Conservation (phyloP, 768 basidiomycete genomes). For the Phlebiopsis flavidoalba region DNA sequence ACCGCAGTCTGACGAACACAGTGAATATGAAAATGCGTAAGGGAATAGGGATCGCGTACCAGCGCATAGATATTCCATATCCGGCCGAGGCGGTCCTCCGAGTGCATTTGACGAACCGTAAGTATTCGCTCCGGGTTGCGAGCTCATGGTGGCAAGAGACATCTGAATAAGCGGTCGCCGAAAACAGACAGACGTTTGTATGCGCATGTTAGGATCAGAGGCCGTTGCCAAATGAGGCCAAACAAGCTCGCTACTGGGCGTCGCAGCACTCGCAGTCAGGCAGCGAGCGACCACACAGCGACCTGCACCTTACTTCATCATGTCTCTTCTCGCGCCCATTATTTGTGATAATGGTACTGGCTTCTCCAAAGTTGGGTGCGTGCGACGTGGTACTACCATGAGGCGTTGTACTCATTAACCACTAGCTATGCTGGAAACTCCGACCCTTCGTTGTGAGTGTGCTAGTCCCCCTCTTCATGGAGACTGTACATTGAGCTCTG, state of each 20-base stretch:
- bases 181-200: conserved; percentile 7
- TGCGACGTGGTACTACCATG: background rate
- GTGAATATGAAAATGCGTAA: background rate
- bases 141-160: conserved; percentile 9
- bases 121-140: conserved; percentile 1
- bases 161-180: background rate
- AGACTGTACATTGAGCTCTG: conserved; percentile 2
- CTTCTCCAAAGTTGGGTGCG: conserved; percentile 94
- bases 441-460: conserved; percentile 90
- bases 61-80: conserved; percentile 86
- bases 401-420: background rate
- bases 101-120: background rate
- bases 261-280: conserved; percentile 4
- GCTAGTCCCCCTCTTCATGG: background rate
- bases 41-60: conserved; percentile 39
- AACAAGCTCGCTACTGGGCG: conserved; percentile 4
- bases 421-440: conserved; percentile 95
- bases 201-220: conserved; percentile 15
- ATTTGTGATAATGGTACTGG: conserved; percentile 99
- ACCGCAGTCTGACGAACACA: conserved; percentile 59
- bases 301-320: conserved; percentile 25
- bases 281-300: conserved; percentile 1
- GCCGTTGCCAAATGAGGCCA: conserved; percentile 12
- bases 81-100: conserved; percentile 29
- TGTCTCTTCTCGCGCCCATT: conserved; percentile 89